Percentiles rank a stretch among this genome's conserved stretches.
Evolutionary conservation across 371 early-diverging fungal genomes (phyloP).

Genomic region (Zychaea mexicana): DNA sequence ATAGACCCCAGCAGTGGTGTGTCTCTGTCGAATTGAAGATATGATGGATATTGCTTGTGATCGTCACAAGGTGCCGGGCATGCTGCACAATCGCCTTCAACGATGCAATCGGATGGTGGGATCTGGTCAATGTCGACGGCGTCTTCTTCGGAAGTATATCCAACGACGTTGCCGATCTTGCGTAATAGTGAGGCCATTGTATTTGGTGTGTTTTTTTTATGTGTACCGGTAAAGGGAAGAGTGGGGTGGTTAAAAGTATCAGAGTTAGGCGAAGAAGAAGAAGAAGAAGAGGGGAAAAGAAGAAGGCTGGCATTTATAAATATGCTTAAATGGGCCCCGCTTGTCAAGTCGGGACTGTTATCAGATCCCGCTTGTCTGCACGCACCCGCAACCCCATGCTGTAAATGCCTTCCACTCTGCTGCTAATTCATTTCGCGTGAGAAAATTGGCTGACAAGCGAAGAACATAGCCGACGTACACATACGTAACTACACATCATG

Average conservation of each 20-base stretch:
- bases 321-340: background rate
- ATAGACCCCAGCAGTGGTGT: conserved; percentile 60
- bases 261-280: background rate
- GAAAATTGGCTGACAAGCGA: too few relatives aligned
- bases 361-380: conserved; percentile 2
- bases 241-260: background rate
- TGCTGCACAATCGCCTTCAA: conserved; percentile 36
- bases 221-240: too few relatives aligned
- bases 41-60: conserved; percentile 66
- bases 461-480: too few relatives aligned
- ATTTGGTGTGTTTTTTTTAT: too few relatives aligned
- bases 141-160: background rate
- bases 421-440: too few relatives aligned
- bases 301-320: background rate
- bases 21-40: conserved; percentile 63
- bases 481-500: too few relatives aligned
- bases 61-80: conserved; percentile 55
- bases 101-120: conserved; percentile 35
- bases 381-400: too few relatives aligned
- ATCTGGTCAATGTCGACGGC: conserved; percentile 18
- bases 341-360: background rate
- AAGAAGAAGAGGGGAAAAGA: background rate
- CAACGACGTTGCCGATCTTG: background rate
- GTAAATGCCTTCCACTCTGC: too few relatives aligned
- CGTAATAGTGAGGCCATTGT: background rate